Base-by-base conservation (phyloP, 257 asterid species). In the Solanum habrochaites region DNA sequence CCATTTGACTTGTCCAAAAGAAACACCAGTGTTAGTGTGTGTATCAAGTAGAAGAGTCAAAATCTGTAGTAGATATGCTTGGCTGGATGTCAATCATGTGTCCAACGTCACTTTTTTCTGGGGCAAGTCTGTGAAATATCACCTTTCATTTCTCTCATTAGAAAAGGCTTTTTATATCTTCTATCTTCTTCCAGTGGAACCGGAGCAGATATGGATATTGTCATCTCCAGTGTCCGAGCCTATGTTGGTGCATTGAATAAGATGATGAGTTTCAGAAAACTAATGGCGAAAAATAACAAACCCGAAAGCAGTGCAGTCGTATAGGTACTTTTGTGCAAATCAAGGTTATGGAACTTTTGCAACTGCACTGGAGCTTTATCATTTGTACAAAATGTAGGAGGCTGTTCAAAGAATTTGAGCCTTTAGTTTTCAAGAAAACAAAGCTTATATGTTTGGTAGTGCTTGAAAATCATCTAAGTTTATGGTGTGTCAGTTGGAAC, bases 131-230 rank as follows among this genome's bases (percentile, higher is more conserved):
- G 23, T 40, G 21, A 29, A 9, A 27, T 47, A 47, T 45, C 23
- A 12, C n/a, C n/a, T 80, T 80, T 80, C 67, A 14, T 78, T 78
- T 29, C 49, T 66, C 27, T 2, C 18, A 13, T 39, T 29, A 77
- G n/a, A 47, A 39, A 23, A 15, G 60, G 9, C 35, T 35, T 56
- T 45, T 40, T 40, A 10, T 69, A 25, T 43, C 52, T 73, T 47
- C 23, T 81, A 70, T 40, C 12, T 47, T 27, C 37, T 49, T 82
- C 71, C 91, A 97, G 99, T 88, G 99, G 98, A 83, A 95, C 93
- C 40, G 98, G 98, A 82, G 97, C 98, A 13, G 90, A 93, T 56
- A 92, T 95, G 98, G 99, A 97, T 89, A 94, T 97, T 27, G 99
- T 95, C 31, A 92, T 97, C 85, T 97, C 99, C 16, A 95, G 99